Evolutionary conservation across 2,329 filamentous ascomycete species (phyloP).

Genomic region (Paraconiothyrium brasiliense): DNA sequence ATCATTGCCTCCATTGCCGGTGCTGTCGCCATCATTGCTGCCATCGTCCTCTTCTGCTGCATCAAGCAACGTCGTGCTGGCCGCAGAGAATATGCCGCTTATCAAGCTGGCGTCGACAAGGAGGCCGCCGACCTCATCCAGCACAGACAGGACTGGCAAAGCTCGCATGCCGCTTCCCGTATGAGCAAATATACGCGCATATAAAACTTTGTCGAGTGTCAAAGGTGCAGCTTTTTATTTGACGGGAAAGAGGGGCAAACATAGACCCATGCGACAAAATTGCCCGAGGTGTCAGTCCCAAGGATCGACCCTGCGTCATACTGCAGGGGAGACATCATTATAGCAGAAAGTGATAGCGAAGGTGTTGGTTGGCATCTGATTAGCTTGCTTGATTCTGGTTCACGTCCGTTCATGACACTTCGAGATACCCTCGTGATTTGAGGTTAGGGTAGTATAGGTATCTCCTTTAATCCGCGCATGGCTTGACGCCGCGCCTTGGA

Average conservation of each 20-base stretch:
- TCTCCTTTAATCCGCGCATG: conserved; percentile 14
- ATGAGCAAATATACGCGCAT: conserved; percentile 21
- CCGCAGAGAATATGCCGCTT: conserved; percentile 42
- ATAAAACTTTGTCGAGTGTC: conserved; percentile 6
- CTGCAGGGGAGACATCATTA: neutral
- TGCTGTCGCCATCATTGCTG: conserved; percentile 36
- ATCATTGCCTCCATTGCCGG: conserved; percentile 44
- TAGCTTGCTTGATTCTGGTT: conserved; percentile 9
- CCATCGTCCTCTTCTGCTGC: conserved; percentile 48
- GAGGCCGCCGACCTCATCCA: conserved; percentile 48
- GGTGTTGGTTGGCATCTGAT: conserved; percentile 7
- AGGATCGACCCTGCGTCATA: neutral
- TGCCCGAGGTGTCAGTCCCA: conserved; percentile 19
- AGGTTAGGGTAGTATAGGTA: conserved; percentile 2
- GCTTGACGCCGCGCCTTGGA: conserved; percentile 20
- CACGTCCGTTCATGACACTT: conserved; percentile 14
- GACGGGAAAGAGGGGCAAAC: neutral
- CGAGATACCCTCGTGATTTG: conserved; percentile 18
- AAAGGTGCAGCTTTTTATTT: neutral
- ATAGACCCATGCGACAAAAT: conserved; percentile 17
- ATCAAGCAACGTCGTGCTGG: conserved; percentile 51
- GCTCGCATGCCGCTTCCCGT: conserved; percentile 4
- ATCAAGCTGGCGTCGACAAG: conserved; percentile 46
- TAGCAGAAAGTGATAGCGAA: conserved; percentile 14
- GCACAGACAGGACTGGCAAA: conserved; percentile 38